Percentiles rank a stretch among this genome's conserved stretches.
Evolutionary conservation across 768 basidiomycete genomes (phyloP).

Genomic region (Leccinum subgranulosum): DNA sequence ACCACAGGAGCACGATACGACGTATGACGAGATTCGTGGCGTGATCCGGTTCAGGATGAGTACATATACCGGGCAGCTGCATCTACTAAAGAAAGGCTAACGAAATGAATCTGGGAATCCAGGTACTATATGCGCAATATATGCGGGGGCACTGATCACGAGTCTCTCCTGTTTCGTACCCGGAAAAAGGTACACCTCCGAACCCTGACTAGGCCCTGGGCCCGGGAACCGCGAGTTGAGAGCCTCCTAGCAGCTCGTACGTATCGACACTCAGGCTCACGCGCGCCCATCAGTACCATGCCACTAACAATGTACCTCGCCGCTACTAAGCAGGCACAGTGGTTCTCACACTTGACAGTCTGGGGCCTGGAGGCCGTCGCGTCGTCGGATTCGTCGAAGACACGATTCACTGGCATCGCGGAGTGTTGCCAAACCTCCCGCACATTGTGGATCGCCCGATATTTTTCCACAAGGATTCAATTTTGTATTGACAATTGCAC

Average conservation of each 20-base stretch:
- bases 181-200: neutral
- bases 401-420: neutral
- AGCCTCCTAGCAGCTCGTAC: neutral
- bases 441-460: neutral
- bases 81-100: neutral
- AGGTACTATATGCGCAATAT: neutral
- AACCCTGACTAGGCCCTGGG: neutral
- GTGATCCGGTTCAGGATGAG: neutral
- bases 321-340: neutral
- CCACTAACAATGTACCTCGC: neutral
- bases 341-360: too few relatives aligned
- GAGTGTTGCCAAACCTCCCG: neutral
- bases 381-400: neutral
- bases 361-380: neutral
- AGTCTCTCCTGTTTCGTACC: neutral
- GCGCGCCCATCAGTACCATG: neutral
- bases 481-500: neutral
- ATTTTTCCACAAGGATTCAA: neutral
- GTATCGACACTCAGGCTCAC: neutral
- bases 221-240: neutral
- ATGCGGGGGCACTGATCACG: too few relatives aligned
- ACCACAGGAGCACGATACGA: too few relatives aligned
- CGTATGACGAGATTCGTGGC: too few relatives aligned
- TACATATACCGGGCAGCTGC: neutral
- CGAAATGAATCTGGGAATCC: neutral